Base-by-base conservation (phyloP, 2,329 filamentous ascomycete species). In the Talaromyces sp. region DNA sequence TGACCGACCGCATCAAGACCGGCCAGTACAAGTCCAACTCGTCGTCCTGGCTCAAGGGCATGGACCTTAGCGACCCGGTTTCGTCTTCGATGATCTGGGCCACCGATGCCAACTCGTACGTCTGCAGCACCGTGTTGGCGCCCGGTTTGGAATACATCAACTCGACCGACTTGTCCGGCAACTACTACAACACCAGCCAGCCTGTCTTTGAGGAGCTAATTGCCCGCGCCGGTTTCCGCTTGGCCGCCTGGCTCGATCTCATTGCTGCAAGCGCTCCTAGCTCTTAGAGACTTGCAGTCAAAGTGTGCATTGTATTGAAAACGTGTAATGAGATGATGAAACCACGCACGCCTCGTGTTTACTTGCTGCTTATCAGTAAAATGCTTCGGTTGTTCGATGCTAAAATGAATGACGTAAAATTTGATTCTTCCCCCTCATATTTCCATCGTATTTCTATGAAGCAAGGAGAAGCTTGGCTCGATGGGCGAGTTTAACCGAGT, bases 41-140 rank as follows among this genome's bases (percentile, higher is more conserved):
- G 60, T 71, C 77, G 1, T 70, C 67, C 10, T 91, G 88, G 88
- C 70, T 85, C 42, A 56, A 63, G 47, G 63, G 63, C 19, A 51
- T 54, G n/a, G 59, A 65, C 36, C 44, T 63, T 44, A 51, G 47
- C 6, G 55, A 62, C 49, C 60, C 62, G 3, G 30, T 61, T 10
- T 53, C 62, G 39, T 63, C 63, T 51, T 44, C 59, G 17, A 64
- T 61, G 39, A 19, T 52, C 51, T 91, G 88, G 88, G 88, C 88
- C 2, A 77, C 78, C 27, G 86, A 91, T 73, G 81, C 84, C 7
- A 92, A 92, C 71, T 77, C 80, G 9, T 81, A 84, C 67, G 82
- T 92, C 42, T 92, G 89, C 72, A 80, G 80, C 2, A 81, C 86
- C 68, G 88, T 90, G 9, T 75, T 91, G 59, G 86, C 86, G 0